Base-by-base conservation (phyloP, 2,329 filamentous ascomycete genomes). In the Septoria linicola region DNA sequence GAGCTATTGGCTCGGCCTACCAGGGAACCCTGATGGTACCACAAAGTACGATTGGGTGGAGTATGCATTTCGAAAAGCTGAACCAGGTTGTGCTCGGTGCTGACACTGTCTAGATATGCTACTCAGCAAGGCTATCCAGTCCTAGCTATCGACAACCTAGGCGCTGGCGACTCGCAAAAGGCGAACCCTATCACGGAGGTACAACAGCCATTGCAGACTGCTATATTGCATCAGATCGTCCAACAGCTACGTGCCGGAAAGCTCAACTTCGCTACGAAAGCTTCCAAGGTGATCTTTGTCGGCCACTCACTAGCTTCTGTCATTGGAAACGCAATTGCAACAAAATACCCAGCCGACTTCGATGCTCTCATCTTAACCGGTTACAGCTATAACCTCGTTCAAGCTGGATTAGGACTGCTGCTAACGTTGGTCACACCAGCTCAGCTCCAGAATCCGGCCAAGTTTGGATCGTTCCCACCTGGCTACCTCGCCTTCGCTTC, bases 1-100 rank as follows among this genome's bases (percentile, higher is more conserved):
- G 54, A 56, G 50, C 50, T 57, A 57, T 35, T 57, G 54, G 54
- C 54, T 57, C 31, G 54, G 54, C 2, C 51, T 57, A 34, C 51
- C 51, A 23, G 51, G 54, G 7, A 54, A 57, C 17, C 54, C 54
- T 17, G 51, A 54, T 30, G 51, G 48, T 10, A 43, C 51, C 4
- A 44, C 43, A 8, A 47, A 57, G 20, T 54, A 57, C 40, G 51
- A 54, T 25, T 57, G 54, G 54, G 54, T 57, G 8, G 44, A 52
- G 32, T 51, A 37, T 16, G 40, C 10, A 10, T 10, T 10, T 5
- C 10, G 23, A 27, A 27, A 27, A 27, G 23, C 5, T 27, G 16
- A 17, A 14, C 27, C 30, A 42, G 11, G 13, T 4, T 41, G 14
- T 32, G 16, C 17, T 21, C 8, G 5, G 31, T 27, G 16, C 16